phyloP scores from a whole-genome alignment of 2,329 filamentous ascomycete species.

The Raffaelea ambrosiae region DNA sequence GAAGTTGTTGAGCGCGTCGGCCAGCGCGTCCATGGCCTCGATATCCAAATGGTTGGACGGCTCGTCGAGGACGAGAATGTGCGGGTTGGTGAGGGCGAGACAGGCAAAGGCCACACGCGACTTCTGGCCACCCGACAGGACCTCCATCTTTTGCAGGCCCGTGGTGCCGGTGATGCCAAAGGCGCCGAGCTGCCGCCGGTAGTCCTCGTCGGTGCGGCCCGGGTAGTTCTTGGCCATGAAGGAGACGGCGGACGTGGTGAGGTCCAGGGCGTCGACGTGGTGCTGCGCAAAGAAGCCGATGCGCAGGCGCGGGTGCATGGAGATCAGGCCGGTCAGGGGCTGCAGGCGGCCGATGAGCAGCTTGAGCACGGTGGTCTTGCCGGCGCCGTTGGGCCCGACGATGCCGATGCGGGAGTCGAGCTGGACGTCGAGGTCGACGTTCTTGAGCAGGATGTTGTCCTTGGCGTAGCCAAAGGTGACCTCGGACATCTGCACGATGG shows the following conservation, averaged over 20 bases:
- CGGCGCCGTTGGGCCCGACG: conserved; percentile 96
- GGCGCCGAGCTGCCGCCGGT: conserved; percentile 87
- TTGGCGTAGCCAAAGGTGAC: conserved; percentile 82
- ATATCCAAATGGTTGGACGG: conserved; percentile 98
- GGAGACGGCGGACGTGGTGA: conserved; percentile 79
- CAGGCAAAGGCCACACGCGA: conserved; percentile 98
- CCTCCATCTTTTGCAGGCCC: conserved; percentile 88
- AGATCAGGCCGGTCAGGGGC: conserved; percentile 72
- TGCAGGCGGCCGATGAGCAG: conserved; percentile 83
- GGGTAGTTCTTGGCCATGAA: conserved; percentile 95
- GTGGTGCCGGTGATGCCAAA: conserved; percentile 90
- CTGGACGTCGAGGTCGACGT: conserved; percentile 94
- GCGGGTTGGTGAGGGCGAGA: conserved; percentile 83
- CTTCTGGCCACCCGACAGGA: conserved; percentile 95
- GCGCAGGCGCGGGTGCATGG: conserved; percentile 77
- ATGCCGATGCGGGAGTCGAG: conserved; percentile 97
- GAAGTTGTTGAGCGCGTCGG: conserved; percentile 75
- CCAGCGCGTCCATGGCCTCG: conserved; percentile 95
- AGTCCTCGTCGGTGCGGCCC: conserved; percentile 90
- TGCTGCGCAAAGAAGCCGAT: conserved; percentile 98
- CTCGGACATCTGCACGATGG: conserved; percentile 93
- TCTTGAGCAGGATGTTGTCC: conserved; percentile 70
- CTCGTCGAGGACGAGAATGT: conserved; percentile 96
- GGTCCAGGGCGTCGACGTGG: conserved; percentile 91
- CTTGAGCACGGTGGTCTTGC: conserved; percentile 97